These are phyloP conservation scores for Meira miltonrushii DNA, from an alignment of 1,284 basidiomycete genomes.

Conservation along the genomic window DNA sequence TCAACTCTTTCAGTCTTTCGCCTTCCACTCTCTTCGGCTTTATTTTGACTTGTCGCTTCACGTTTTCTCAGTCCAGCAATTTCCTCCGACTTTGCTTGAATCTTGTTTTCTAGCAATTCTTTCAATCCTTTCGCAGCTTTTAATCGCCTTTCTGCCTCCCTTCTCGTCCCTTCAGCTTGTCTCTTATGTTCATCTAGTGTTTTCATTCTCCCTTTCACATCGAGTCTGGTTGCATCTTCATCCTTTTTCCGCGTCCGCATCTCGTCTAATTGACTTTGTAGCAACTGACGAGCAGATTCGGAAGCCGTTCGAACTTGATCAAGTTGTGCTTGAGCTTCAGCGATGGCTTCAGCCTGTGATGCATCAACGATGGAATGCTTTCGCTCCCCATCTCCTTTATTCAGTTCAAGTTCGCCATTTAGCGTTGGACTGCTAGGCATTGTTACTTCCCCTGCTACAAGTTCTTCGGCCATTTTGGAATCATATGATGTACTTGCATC, in stretches of 20 bases:
- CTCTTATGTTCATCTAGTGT: conserved; percentile 79
- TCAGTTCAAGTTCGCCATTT: too few species aligned
- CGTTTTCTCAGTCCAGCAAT: not conserved
- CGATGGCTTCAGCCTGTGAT: conserved; percentile 4
- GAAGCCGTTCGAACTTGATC: conserved; percentile 61
- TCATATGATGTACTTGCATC: too few species aligned
- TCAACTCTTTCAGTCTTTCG: not conserved
- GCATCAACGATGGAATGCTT: too few species aligned
- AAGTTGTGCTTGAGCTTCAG: conserved; percentile 69
- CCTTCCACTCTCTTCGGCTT: not conserved
- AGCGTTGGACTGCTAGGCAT: too few species aligned
- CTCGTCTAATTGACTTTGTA: conserved; percentile 69
- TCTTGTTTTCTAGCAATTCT: conserved; percentile 42
- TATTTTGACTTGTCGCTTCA: not conserved
- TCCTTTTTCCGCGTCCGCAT: conserved; percentile 71
- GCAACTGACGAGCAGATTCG: conserved; percentile 58
- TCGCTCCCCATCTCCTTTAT: too few species aligned
- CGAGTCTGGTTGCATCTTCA: conserved; percentile 72
- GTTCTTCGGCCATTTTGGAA: too few species aligned
- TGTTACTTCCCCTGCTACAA: too few species aligned
- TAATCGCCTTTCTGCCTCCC: conserved; percentile 81
- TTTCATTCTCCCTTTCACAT: conserved; percentile 76
- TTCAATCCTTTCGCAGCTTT: conserved; percentile 65
- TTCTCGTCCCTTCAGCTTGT: conserved; percentile 68
- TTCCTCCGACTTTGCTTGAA: conserved; percentile 54